Evolutionary conservation across 441 rosid species (phyloP).

Genomic region (Geranium incanum): DNA sequence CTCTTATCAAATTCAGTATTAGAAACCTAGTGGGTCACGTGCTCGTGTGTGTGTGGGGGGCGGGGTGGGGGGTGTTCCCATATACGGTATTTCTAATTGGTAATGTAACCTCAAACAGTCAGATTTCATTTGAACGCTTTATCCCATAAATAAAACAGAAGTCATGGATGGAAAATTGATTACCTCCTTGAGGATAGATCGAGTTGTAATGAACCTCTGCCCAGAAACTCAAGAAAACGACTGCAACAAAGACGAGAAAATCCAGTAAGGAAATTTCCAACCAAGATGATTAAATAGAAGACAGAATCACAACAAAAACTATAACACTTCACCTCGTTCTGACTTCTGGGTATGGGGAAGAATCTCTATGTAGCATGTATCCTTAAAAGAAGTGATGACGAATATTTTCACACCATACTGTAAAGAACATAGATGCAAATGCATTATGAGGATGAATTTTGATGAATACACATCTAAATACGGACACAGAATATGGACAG

Average conservation of each 20-base stretch:
- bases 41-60: no score
- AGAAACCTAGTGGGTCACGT: no score
- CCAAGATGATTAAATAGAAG: neutral
- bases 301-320: neutral
- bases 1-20: no score
- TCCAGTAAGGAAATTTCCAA: neutral
- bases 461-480: no score
- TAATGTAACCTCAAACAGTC: no score
- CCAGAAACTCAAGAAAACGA: conserved; percentile 59
- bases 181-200: conserved; percentile 44
- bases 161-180: neutral
- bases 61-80: no score
- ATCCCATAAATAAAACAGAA: no score
- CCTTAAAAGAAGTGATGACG: conserved; percentile 43
- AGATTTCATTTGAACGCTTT: no score
- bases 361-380: conserved; percentile 41
- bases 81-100: no score
- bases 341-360: conserved; percentile 30
- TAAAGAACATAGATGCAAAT: conserved; percentile 1
- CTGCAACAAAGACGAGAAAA: conserved; percentile 26
- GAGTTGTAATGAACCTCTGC: conserved; percentile 81
- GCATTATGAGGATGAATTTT: no score
- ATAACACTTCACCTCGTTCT: conserved; percentile 26
- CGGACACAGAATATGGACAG: no score
- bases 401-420: conserved; percentile 33